Percentiles rank a stretch among this genome's conserved stretches.
Evolutionary conservation across 768 basidiomycete genomes (phyloP).

Genomic region (Tricholomella constricta): DNA sequence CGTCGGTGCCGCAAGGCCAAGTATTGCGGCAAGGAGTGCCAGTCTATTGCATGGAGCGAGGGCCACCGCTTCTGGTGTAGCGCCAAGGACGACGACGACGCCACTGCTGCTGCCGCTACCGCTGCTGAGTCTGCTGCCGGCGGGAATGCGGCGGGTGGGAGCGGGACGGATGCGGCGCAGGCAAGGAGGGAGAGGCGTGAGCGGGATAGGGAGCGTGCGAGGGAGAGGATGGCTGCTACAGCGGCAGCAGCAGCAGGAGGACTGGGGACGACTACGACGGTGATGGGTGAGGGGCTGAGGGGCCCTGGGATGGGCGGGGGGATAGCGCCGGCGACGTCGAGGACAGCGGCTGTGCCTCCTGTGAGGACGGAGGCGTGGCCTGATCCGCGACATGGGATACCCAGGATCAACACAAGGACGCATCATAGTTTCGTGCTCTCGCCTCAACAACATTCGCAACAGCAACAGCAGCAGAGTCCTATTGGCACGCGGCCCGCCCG

Average conservation of each 20-base stretch:
- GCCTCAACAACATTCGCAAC: not conserved
- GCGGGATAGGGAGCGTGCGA: constrained; percentile 5
- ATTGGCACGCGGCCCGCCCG: constrained; percentile 5
- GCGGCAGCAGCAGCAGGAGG: not conserved
- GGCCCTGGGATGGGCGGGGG: constrained; percentile 1
- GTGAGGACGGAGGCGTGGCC: not conserved
- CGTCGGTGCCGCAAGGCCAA: constrained; percentile 95
- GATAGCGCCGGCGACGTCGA: not conserved
- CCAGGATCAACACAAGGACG: not conserved
- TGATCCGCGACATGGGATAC: not conserved
- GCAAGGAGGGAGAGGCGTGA: not conserved
- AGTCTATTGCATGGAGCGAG: constrained; percentile 94
- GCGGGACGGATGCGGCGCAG: not conserved
- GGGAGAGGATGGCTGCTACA: constrained; percentile 5
- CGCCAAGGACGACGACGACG: constrained; percentile 56
- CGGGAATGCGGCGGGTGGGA: not conserved
- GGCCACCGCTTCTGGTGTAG: constrained; percentile 96
- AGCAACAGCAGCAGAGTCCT: not conserved
- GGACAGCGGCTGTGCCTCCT: too few species aligned
- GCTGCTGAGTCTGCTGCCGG: not conserved
- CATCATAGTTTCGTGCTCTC: not conserved
- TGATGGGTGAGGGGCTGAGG: constrained; percentile 1
- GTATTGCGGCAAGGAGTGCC: constrained; percentile 97
- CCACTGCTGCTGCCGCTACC: constrained; percentile 1
- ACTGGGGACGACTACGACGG: not conserved